A percentile compares a stretch with the other conserved stretches of the same genome.
phyloP scores from a whole-genome alignment of 208 protist species.

The Acanthamoeba sp. region DNA sequence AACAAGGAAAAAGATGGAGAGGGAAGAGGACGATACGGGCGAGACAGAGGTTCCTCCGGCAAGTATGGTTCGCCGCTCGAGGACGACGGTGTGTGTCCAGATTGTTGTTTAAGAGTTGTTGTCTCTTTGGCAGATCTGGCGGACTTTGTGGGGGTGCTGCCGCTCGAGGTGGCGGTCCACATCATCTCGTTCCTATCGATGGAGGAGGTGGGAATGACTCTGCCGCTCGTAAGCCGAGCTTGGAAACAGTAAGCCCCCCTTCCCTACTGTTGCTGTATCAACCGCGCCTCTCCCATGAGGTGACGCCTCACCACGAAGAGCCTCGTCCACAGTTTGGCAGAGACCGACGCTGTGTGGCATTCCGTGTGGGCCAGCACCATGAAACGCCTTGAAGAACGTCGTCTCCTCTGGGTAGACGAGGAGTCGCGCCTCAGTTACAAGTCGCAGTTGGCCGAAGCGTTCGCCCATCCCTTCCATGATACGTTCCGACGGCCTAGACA shows the following conservation, averaged over 20 bases:
- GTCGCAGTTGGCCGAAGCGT: background rate
- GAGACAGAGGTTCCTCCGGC: too few species aligned
- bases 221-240: background rate
- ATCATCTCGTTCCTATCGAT: background rate
- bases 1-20: too few species aligned
- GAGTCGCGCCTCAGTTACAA: background rate
- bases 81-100: background rate
- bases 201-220: background rate
- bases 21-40: too few species aligned
- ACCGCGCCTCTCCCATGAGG: background rate
- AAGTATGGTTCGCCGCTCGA: too few species aligned
- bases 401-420: background rate
- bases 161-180: background rate
- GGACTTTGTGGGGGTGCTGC: background rate
- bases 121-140: background rate
- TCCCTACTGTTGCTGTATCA: too few species aligned
- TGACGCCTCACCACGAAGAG: background rate
- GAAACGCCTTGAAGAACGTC: background rate
- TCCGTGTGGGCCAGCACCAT: background rate
- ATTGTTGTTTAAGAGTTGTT: background rate
- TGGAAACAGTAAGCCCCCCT: background rate
- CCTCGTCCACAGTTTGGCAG: background rate
- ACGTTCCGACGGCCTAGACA: background rate
- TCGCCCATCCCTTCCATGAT: background rate
- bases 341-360: background rate